These are phyloP conservation scores for Aspergillus sp. DNA, from an alignment of 2,329 filamentous ascomycete genomes.

Conservation along the genomic window DNA sequence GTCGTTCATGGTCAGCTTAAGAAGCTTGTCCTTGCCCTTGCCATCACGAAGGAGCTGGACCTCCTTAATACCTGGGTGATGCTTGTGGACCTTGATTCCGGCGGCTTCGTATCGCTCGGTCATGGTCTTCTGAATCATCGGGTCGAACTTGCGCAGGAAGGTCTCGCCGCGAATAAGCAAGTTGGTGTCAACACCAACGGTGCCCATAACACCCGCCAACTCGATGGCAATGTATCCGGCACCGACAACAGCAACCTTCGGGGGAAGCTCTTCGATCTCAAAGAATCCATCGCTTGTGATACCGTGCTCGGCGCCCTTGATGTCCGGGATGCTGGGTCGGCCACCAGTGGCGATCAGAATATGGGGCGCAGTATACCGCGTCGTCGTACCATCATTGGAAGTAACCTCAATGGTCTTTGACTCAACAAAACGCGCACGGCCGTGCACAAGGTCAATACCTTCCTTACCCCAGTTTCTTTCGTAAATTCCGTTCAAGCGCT, in stretches of 20 bases:
- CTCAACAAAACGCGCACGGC: conserved; percentile 47
- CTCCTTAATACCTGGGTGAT: conserved; percentile 49
- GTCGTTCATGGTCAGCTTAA: conserved; percentile 46
- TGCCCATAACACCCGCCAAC: conserved; percentile 51
- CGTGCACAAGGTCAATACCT: conserved; percentile 52
- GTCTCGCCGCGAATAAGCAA: conserved; percentile 51
- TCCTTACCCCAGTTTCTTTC: conserved; percentile 52
- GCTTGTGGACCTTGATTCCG: conserved; percentile 50
- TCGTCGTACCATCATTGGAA: conserved; percentile 42
- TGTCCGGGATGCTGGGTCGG: conserved; percentile 43
- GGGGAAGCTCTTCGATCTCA: conserved; percentile 50
- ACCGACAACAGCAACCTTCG: conserved; percentile 51
- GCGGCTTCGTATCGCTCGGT: conserved; percentile 51
- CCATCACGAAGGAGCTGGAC: conserved; percentile 46
- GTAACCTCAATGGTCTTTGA: conserved; percentile 47
- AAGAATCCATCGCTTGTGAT: conserved; percentile 55
- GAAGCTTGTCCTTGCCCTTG: conserved; percentile 48
- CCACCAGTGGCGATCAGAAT: conserved; percentile 52
- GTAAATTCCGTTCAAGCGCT: conserved; percentile 48
- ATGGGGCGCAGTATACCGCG: conserved; percentile 45
- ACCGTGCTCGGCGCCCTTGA: conserved; percentile 49
- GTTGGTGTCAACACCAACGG: conserved; percentile 51
- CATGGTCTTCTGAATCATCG: conserved; percentile 54
- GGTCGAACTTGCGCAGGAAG: conserved; percentile 53
- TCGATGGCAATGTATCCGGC: conserved; percentile 55